A percentile compares a stretch with the other conserved stretches of the same genome.
Conservation (phyloP, 306 rosid genomes). For the Lupinus albus region DNA sequence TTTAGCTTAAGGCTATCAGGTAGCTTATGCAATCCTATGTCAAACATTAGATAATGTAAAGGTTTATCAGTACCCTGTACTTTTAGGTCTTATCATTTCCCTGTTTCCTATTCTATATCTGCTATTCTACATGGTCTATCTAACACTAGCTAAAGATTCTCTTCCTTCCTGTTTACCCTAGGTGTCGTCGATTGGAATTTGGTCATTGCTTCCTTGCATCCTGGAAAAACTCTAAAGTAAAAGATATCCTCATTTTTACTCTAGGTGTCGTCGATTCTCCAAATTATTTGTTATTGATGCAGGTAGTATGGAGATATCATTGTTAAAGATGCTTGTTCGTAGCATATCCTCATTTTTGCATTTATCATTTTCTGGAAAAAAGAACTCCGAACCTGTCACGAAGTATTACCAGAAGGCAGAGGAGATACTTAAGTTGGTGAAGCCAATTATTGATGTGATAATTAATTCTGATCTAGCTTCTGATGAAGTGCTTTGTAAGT, state of each 20-base stretch:
- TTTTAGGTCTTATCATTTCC: neutral
- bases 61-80: neutral
- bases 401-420: slow-evolving; percentile 72
- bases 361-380: slow-evolving; percentile 64
- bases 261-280: too few species aligned
- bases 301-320: slow-evolving; percentile 90
- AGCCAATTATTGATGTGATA: slow-evolving; percentile 74
- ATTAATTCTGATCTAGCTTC: slow-evolving; percentile 67
- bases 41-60: neutral
- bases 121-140: neutral
- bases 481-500: slow-evolving; percentile 64
- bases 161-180: neutral
- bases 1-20: neutral
- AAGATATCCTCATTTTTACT: too few species aligned
- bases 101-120: neutral
- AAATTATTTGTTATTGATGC: slow-evolving; percentile 49
- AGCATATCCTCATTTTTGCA: slow-evolving; percentile 75
- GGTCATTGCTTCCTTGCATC: neutral
- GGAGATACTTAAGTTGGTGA: slow-evolving; percentile 82
- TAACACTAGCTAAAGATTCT: neutral
- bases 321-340: slow-evolving; percentile 65
- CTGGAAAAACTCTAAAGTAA: neutral
- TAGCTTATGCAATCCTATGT: neutral
- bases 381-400: slow-evolving; percentile 62
- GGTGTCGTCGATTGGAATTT: neutral